Evolutionary conservation across 768 basidiomycete species (phyloP), one percentile per base, ranked within the genome.

Genomic region (Dacryopinax spathularia): DNA sequence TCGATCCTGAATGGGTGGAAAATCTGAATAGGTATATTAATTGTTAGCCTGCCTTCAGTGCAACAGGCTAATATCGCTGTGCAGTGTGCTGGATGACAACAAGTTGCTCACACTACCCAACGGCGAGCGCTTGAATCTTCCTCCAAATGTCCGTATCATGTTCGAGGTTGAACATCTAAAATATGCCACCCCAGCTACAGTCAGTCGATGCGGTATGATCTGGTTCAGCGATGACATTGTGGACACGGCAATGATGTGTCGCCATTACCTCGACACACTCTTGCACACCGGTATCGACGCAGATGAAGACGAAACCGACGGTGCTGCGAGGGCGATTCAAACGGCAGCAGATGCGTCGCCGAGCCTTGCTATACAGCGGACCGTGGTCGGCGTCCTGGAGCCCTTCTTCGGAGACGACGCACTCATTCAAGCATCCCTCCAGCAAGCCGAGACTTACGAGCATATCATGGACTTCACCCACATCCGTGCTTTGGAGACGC

Each of bases 161-260:
- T 98, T 99, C 72, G 96, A 99, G 73, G 96, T 98, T 63, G 96
- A 98, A 73, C 92, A 96, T 73, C 82, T 99, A 68, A 88, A 86
- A 70, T 99, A 95, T 73, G 96, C 96, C 0, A 99, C 96, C 2
- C 84, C 89, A 62, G 96, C 96, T 16, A 99, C 96, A 29, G 96
- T 99, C 79, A 96, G 92, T 83, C 94, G 96, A 63, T 99, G 96
- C 71, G 96, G 96, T 73, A 99, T 99, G 96, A 95, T 99, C 69
- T 99, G 96, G 96, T 99, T 99, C 78, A 97, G 93, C 72, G 93
- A 97, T 64, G 93, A 97, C 67, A 85, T 96, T 59, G 84, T 99
- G 29, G 87, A 91, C 67, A 85, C 93, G 5, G 76, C 80, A 0
- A 97, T 98, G 96, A 83, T 96, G 18, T 96, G 89, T 73, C 84